Percentiles rank a stretch among this genome's conserved stretches.
These are phyloP conservation scores for Theileria orientalis DNA, from an alignment of 169 alveolate genomes.

Conservation along the genomic window DNA sequence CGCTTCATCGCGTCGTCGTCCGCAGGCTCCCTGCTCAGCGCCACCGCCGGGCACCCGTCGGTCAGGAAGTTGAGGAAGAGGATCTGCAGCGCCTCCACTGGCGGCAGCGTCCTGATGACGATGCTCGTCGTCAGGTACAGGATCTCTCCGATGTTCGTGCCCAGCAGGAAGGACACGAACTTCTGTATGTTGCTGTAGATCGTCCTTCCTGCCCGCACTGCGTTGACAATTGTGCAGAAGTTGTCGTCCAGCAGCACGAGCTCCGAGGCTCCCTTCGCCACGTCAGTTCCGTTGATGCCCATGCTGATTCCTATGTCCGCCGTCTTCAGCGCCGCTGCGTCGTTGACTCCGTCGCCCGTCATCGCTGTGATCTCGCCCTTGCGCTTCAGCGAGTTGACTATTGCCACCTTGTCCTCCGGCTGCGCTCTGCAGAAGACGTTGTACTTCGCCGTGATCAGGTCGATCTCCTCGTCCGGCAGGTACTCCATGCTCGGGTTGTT, in stretches of 20 bases:
- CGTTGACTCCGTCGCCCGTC: conserved; percentile 91
- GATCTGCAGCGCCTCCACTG: conserved; percentile 88
- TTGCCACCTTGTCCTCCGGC: conserved; percentile 89
- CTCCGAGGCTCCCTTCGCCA: conserved; percentile 83
- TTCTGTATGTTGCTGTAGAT: conserved; percentile 91
- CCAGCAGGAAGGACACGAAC: conserved; percentile 89
- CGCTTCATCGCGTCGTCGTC: conserved; percentile 83
- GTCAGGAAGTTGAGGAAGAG: conserved; percentile 87
- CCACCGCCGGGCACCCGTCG: conserved; percentile 93
- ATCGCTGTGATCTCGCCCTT: conserved; percentile 88
- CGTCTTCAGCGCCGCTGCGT: conserved; percentile 89
- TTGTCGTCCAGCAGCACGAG: conserved; percentile 84
- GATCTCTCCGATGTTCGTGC: conserved; percentile 90
- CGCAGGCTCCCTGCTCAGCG: conserved; percentile 90
- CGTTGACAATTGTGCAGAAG: conserved; percentile 86
- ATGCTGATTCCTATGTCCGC: conserved; percentile 93
- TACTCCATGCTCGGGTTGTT: conserved; percentile 72
- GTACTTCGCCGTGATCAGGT: conserved; percentile 70
- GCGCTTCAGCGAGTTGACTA: conserved; percentile 85
- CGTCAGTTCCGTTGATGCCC: conserved; percentile 93
- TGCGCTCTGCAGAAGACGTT: conserved; percentile 87
- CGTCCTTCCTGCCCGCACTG: conserved; percentile 88
- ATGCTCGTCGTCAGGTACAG: conserved; percentile 82
- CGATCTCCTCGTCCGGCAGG: conserved; percentile 77
- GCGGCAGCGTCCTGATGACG: conserved; percentile 83